Evolutionary conservation across 495 filamentous ascomycete genomes (phyloP).

Genomic region (Penicillium flavigenum): DNA sequence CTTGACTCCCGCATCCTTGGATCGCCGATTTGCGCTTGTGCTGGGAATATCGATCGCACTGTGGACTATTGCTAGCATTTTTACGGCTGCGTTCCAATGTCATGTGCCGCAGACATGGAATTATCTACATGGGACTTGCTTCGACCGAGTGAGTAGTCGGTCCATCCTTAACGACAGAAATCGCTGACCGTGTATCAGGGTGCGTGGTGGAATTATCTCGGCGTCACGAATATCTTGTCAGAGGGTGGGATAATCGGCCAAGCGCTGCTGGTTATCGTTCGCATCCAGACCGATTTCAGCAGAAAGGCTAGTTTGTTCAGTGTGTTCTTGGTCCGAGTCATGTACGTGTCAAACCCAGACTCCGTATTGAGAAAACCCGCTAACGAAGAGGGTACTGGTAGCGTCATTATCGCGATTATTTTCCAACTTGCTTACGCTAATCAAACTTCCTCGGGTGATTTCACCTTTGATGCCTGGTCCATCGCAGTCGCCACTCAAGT

Average conservation of each 20-base stretch:
- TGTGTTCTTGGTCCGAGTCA: conserved; percentile 36
- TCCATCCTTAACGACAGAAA: background rate
- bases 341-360: conserved; percentile 28
- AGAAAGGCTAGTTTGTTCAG: conserved; percentile 31
- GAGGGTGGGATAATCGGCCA: conserved; percentile 41
- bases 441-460: conserved; percentile 16
- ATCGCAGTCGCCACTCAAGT: conserved; percentile 37
- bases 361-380: background rate
- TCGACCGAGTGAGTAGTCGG: conserved; percentile 32
- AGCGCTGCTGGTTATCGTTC: conserved; percentile 38
- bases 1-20: conserved; percentile 21
- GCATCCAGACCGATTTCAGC: conserved; percentile 33
- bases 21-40: conserved; percentile 23
- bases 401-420: conserved; percentile 35
- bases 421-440: conserved; percentile 35
- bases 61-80: conserved; percentile 36
- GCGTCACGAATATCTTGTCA: conserved; percentile 42
- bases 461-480: conserved; percentile 30
- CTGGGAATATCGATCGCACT: conserved; percentile 27
- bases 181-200: conserved; percentile 19
- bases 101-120: conserved; percentile 39
- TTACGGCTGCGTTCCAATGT: conserved; percentile 46
- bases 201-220: conserved; percentile 44
- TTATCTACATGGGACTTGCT: conserved; percentile 33
- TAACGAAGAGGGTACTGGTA: conserved; percentile 4